These are phyloP conservation scores for Pestalotiopsis sp. DNA, from an alignment of 2,329 filamentous ascomycete genomes.

Conservation along the genomic window DNA sequence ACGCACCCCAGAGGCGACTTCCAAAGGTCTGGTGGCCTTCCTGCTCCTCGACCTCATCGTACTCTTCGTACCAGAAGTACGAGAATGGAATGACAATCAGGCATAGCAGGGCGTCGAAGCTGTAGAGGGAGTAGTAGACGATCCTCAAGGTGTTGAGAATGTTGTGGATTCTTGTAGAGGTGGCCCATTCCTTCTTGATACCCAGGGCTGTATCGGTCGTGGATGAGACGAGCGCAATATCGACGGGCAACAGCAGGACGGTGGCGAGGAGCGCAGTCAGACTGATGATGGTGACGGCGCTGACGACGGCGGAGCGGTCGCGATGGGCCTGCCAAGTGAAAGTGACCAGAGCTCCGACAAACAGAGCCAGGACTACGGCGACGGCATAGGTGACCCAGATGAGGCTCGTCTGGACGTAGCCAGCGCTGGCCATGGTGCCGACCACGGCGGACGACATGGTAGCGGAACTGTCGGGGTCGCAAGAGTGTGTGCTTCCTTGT, in stretches of 20 bases:
- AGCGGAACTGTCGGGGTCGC: not conserved
- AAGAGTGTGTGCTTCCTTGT: not conserved
- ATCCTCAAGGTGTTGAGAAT: conserved; percentile 81
- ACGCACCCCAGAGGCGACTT: conserved; percentile 75
- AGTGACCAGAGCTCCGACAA: conserved; percentile 80
- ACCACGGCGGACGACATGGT: conserved; percentile 4
- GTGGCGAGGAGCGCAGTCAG: conserved; percentile 87
- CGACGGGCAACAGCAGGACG: conserved; percentile 87
- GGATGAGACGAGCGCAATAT: conserved; percentile 90
- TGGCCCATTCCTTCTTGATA: conserved; percentile 92
- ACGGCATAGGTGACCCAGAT: conserved; percentile 95
- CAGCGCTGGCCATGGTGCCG: conserved; percentile 36
- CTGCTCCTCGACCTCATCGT: conserved; percentile 86
- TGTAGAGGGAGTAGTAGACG: conserved; percentile 92
- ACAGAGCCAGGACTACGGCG: conserved; percentile 73
- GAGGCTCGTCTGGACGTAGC: conserved; percentile 79
- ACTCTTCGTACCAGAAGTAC: conserved; percentile 98
- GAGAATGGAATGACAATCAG: conserved; percentile 89
- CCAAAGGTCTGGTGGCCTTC: conserved; percentile 71
- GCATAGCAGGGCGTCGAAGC: conserved; percentile 85
- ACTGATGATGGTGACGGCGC: conserved; percentile 81
- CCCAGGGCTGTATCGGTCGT: conserved; percentile 76
- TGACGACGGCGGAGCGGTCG: conserved; percentile 82
- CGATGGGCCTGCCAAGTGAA: conserved; percentile 89
- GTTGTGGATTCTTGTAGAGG: conserved; percentile 72